Percentiles rank a stretch among this genome's conserved stretches.
These are phyloP conservation scores for Yamadazyma atlantica DNA, from an alignment of 1,139 yeast species.

Conservation along the genomic window DNA sequence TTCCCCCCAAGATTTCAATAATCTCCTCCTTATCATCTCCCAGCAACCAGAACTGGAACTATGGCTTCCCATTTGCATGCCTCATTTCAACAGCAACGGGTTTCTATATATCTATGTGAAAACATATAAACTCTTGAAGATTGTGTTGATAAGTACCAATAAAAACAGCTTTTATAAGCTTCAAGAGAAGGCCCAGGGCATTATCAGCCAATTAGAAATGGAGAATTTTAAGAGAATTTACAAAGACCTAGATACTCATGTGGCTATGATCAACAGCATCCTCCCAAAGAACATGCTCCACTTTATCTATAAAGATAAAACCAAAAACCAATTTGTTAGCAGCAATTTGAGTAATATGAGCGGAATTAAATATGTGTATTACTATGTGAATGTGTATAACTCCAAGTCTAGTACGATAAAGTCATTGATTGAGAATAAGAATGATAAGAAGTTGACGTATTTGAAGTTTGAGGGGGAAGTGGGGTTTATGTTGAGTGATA, in stretches of 20 bases:
- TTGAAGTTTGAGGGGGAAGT: conserved; percentile 25
- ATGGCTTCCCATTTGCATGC: conserved; percentile 93
- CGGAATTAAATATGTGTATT: conserved; percentile 32
- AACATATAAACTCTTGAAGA: conserved; percentile 53
- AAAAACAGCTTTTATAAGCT: conserved; percentile 79
- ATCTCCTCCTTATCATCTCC: conserved; percentile 29
- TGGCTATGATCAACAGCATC: conserved; percentile 1
- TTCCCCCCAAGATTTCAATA: conserved; percentile 31
- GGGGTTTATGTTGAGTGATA: conserved; percentile 41
- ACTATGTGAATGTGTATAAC: conserved; percentile 31
- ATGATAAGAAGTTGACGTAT: conserved; percentile 34
- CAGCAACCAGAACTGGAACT: conserved; percentile 60
- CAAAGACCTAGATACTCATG: conserved; percentile 26
- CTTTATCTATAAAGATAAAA: conserved; percentile 74
- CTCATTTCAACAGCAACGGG: conserved; percentile 85
- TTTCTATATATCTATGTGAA: conserved; percentile 80
- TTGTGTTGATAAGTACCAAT: conserved; percentile 78
- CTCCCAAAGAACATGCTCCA: conserved; percentile 55
- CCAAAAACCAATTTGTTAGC: conserved; percentile 40
- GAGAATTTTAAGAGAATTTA: conserved; percentile 39
- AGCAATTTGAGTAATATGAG: conserved; percentile 28
- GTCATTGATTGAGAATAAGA: conserved; percentile 12
- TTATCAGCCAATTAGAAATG: conserved; percentile 44
- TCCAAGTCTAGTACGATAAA: conserved; percentile 28
- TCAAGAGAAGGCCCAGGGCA: conserved; percentile 55